Base-by-base conservation (phyloP, 2,329 filamentous ascomycete species). In the Akanthomyces lecanii region DNA sequence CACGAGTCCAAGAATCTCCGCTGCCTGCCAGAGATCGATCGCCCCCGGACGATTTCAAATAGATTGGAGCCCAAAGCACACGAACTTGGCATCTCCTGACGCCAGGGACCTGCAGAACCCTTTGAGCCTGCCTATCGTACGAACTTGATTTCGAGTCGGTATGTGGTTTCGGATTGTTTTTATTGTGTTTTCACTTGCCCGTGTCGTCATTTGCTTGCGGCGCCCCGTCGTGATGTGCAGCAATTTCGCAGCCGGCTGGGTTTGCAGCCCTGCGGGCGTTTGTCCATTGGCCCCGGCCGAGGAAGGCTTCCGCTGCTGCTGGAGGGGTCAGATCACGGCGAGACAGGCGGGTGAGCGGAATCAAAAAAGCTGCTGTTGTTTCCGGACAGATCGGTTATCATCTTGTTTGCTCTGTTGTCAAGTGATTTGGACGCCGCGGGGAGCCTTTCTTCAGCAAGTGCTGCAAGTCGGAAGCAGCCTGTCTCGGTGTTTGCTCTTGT, bases 231-330 rank as follows among this genome's bases (percentile, higher is more conserved):
- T 36, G 50, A 45, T 33, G 58, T 28, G 58, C 38, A 61, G 58
- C 58, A 61, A 54, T 61, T 47, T 61, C 48, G 40, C 25, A 8
- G 50, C 25, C 50, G 58, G 58, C 58, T 61, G 58, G 58, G 50
- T 61, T 61, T 61, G 58, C 58, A 61, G 58, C 58, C 58, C 50
- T 54, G 48, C 45, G 45, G 33, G 38, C 40, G 58, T 61, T 54
- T 61, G 50, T 40, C 36, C 50, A 54, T 54, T 16, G 55, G 12
- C 55, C n/a, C 42, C 33, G 52, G 33, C 52, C 33, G 25, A 10
- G 33, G 10, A 16, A 21, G 18, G 38, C 38, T 14, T 14, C 38
- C 14, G 38, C 14, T 40, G 38, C 10, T 38, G 33, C 18, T n/a
- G 51, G 30, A 45, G 18, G 25, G 38, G 42, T 30, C 33, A 60